These are phyloP conservation scores for Haplosporangium sp. DNA, from an alignment of 371 early-diverging fungal genomes.

Conservation along the genomic window DNA sequence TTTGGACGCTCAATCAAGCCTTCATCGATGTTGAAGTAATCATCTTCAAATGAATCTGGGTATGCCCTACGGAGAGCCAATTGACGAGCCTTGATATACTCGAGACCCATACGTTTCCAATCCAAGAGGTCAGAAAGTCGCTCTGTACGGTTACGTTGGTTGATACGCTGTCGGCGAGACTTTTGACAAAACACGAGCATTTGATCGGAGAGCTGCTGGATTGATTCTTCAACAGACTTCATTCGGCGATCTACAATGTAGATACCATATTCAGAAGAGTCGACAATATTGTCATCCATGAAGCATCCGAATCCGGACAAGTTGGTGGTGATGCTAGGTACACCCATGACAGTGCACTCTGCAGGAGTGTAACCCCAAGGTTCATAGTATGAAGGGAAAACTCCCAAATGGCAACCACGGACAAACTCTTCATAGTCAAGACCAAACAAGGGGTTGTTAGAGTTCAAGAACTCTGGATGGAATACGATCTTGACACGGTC, in stretches of 20 bases:
- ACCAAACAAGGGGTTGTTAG: conserved; percentile 92
- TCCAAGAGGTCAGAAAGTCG: conserved; percentile 96
- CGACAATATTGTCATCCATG: conserved; percentile 95
- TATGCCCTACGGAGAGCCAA: conserved; percentile 90
- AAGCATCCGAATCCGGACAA: conserved; percentile 98
- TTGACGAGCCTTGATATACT: conserved; percentile 96
- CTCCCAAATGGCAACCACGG: conserved; percentile 96
- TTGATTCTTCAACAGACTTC: conserved; percentile 92
- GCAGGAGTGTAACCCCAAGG: conserved; percentile 98
- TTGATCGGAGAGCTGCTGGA: conserved; percentile 86
- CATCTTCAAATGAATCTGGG: conserved; percentile 87
- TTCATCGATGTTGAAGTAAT: conserved; percentile 47
- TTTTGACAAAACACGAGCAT: conserved; percentile 95
- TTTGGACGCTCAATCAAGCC: conserved; percentile 59
- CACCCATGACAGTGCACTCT: conserved; percentile 98
- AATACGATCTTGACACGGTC: conserved; percentile 97
- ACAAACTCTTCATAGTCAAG: conserved; percentile 98
- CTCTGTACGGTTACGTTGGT: conserved; percentile 97
- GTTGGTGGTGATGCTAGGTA: conserved; percentile 96
- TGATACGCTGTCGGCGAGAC: conserved; percentile 96
- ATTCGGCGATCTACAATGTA: conserved; percentile 96
- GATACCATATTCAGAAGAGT: conserved; percentile 95
- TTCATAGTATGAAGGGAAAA: conserved; percentile 96
- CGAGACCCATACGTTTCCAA: conserved; percentile 97
- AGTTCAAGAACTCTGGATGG: conserved; percentile 96